Evolutionary conservation across 768 basidiomycete genomes (phyloP).

Genomic region (Amyloporia xantha): DNA sequence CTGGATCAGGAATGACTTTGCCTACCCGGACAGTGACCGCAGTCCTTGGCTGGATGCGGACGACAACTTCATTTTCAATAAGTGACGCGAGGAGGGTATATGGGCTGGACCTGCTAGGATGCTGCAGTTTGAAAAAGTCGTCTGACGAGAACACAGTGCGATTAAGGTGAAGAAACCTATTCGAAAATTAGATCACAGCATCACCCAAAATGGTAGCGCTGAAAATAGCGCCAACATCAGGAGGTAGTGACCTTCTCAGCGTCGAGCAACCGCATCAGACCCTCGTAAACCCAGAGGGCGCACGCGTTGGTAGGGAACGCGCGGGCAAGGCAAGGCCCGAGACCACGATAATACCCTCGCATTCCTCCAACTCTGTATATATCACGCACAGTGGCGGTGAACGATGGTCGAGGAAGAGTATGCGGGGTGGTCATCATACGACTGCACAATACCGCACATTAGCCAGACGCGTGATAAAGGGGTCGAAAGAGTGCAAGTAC

Average conservation of each 20-base stretch:
- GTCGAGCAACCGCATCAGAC: conserved; percentile 54
- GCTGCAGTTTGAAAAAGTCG: too few species aligned
- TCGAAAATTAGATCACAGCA: not conserved
- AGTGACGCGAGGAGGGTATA: too few species aligned
- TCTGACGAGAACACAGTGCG: too few species aligned
- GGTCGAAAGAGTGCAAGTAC: conserved; percentile 40
- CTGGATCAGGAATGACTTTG: too few species aligned
- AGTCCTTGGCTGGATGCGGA: too few species aligned
- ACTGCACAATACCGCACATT: conserved; percentile 24
- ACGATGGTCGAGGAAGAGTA: conserved; percentile 35
- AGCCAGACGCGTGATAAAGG: not conserved
- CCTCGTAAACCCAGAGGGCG: conserved; percentile 76
- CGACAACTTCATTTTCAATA: too few species aligned
- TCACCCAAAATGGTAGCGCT: too few species aligned
- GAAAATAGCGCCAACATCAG: too few species aligned
- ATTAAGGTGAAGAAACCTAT: too few species aligned
- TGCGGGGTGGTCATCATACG: conserved; percentile 59
- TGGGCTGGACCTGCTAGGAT: too few species aligned
- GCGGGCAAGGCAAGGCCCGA: conserved; percentile 60
- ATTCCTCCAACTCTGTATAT: conserved; percentile 50
- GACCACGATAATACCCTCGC: conserved; percentile 56
- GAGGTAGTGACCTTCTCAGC: conserved; percentile 50
- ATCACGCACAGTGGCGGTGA: conserved; percentile 41
- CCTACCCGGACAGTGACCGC: too few species aligned
- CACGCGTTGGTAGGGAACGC: conserved; percentile 78